These are phyloP conservation scores for Alternaria tenuissima DNA, from an alignment of 2,329 filamentous ascomycete species.

Conservation along the genomic window DNA sequence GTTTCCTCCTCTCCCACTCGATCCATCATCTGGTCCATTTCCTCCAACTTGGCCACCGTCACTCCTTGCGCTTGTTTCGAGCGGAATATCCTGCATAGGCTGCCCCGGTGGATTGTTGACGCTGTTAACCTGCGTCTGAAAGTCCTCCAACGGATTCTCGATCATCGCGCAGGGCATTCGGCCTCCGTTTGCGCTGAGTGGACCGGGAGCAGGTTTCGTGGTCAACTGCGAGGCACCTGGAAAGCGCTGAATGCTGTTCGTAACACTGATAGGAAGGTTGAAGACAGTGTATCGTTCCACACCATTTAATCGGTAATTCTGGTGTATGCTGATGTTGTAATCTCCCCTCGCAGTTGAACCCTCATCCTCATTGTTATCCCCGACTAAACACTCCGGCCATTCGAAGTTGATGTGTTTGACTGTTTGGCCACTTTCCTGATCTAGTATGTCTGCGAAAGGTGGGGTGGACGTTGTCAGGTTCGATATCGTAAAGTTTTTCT, in stretches of 20 bases:
- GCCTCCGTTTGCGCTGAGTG: slow-evolving; percentile 46
- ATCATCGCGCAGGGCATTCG: slow-evolving; percentile 42
- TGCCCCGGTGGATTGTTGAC: slow-evolving; percentile 46
- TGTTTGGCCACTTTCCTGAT: slow-evolving; percentile 70
- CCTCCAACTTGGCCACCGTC: slow-evolving; percentile 42
- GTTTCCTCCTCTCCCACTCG: background rate
- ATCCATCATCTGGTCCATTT: slow-evolving; percentile 26
- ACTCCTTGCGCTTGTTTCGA: slow-evolving; percentile 34
- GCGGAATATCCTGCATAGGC: slow-evolving; percentile 39
- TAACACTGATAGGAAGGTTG: slow-evolving; percentile 73
- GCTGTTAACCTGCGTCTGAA: slow-evolving; percentile 34
- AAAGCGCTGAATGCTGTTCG: slow-evolving; percentile 65
- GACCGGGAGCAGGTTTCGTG: slow-evolving; percentile 45
- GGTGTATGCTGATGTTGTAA: slow-evolving; percentile 77
- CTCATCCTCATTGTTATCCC: slow-evolving; percentile 59
- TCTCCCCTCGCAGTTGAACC: slow-evolving; percentile 62
- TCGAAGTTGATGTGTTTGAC: slow-evolving; percentile 78
- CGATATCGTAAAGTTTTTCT: slow-evolving; percentile 72
- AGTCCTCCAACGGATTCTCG: slow-evolving; percentile 39
- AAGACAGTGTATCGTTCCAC: slow-evolving; percentile 74
- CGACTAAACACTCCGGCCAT: slow-evolving; percentile 74
- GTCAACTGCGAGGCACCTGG: slow-evolving; percentile 42
- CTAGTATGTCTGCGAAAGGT: slow-evolving; percentile 69
- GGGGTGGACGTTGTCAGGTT: slow-evolving; percentile 64
- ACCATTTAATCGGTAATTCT: slow-evolving; percentile 72